Conservation (phyloP, 2,329 filamentous ascomycete genomes). For the Colletotrichum theobromicola region DNA sequence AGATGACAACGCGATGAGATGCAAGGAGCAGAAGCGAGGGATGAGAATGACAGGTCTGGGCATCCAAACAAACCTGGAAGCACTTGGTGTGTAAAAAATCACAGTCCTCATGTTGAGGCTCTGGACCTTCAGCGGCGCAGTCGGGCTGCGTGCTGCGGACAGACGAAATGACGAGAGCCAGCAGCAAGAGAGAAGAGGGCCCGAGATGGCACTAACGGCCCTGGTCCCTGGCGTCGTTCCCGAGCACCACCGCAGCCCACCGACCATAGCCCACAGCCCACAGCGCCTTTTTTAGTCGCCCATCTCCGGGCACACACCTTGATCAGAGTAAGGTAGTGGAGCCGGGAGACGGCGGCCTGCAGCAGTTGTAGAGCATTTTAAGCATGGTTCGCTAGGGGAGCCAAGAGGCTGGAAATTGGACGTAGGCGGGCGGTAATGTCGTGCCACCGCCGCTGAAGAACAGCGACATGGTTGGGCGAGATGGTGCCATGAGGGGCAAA, state of each 20-base stretch:
- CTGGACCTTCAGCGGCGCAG: not conserved
- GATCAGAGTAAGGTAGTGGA: slow-evolving; percentile 6
- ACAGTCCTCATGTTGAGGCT: not conserved
- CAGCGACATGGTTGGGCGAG: not conserved
- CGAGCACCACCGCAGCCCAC: not conserved
- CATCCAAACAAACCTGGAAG: slow-evolving; percentile 1
- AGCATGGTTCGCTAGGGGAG: not conserved
- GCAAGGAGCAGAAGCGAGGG: not conserved
- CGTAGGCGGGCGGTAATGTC: not conserved
- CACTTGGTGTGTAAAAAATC: not conserved
- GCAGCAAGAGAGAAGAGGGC: not conserved
- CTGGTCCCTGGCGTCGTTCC: slow-evolving; percentile 7
- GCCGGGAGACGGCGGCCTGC: not conserved
- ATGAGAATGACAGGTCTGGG: slow-evolving; percentile 12
- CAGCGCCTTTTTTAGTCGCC: not conserved
- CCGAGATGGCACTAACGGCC: not conserved
- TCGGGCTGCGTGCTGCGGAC: not conserved
- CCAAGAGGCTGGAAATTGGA: slow-evolving; percentile 17
- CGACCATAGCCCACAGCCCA: not conserved
- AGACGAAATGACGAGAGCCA: not conserved
- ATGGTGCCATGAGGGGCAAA: not conserved
- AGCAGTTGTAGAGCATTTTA: not conserved
- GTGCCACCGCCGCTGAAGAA: slow-evolving; percentile 3
- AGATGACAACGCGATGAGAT: not conserved
- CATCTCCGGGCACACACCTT: slow-evolving; percentile 11